Base-by-base conservation (phyloP, 2,329 filamentous ascomycete species). In the Sordariomycetes sp. region DNA sequence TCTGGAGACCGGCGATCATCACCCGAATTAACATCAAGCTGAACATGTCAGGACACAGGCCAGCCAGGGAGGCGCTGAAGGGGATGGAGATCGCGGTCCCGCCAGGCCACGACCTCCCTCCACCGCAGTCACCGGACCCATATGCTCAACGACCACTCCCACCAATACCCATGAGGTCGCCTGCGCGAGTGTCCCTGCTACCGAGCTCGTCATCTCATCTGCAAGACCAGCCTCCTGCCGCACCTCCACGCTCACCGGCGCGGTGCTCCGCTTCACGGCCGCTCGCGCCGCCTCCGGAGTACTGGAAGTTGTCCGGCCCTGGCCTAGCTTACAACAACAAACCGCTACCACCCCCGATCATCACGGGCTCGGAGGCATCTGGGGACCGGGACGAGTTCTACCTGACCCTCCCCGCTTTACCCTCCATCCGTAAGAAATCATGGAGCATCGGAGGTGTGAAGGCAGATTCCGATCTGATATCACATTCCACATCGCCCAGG, bases 131-230 rank as follows among this genome's bases (percentile, higher is more conserved):
- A 10, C 40, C 60, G 18, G 48, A 51, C 25, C 58, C 52, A n/a
- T 68, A 70, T 58, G 59, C 62, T 43, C 64, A 53, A 46, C 68
- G 62, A 50, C 63, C 65, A 3, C 60, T 69, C 3, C 67, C 67
- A 18, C 64, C 65, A 5, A 54, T 65, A 10, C 67, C 67, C 25
- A 46, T n/a, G 10, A 14, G n/a, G 18, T 48, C 43, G 16, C 3
- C 43, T n/a, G 43, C 43, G 43, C 43, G 43, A 22, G 43, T 3
- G n/a, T 8, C n/a, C 14, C 4, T 11, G 20, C n/a, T n/a, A 22
- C 7, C 20, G 20, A 56, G 24, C 22, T 8, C 54, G 22, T n/a
- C 7, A 3, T 14, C 40, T 12, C 43, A 34, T 22, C 52, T 3
- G 24, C 46, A 14, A 32, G 48, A 18, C 25, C 8, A 16, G 22